These are phyloP conservation scores for Cucumis sativus DNA, from an alignment of 306 rosid genomes.

Conservation along the genomic window DNA sequence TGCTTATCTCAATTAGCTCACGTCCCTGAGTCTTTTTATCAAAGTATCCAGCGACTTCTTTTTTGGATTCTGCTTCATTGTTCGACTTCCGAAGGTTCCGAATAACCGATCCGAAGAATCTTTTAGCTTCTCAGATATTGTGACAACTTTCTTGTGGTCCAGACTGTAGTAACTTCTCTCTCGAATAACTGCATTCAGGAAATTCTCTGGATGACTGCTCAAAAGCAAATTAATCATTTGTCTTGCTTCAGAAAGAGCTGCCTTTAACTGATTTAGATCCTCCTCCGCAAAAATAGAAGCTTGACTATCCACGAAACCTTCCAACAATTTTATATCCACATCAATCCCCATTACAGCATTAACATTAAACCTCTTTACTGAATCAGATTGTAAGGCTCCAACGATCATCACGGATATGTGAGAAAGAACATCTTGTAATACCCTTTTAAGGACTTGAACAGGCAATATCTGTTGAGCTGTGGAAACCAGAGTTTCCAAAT, in stretches of 20 bases:
- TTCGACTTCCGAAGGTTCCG: constrained; percentile 86
- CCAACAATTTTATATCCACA: constrained; percentile 66
- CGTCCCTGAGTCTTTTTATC: constrained; percentile 88
- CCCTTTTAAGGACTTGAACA: constrained; percentile 75
- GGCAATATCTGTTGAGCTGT: constrained; percentile 96
- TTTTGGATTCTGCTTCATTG: constrained; percentile 80
- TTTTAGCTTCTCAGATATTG: constrained; percentile 73
- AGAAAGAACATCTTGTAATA: constrained; percentile 66
- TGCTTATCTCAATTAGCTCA: constrained; percentile 38
- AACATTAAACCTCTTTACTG: constrained; percentile 67
- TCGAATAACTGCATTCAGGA: constrained; percentile 83
- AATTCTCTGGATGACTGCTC: constrained; percentile 90
- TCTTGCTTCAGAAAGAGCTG: constrained; percentile 62
- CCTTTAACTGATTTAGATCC: constrained; percentile 60
- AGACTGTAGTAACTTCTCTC: constrained; percentile 79
- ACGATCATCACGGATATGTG: constrained; percentile 80
- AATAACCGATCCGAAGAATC: constrained; percentile 87
- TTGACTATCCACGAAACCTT: constrained; percentile 88
- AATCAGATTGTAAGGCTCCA: constrained; percentile 58
- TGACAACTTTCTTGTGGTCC: constrained; percentile 73
- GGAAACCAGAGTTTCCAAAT: constrained; percentile 88
- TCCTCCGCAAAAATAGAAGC: constrained; percentile 58
- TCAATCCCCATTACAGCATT: constrained; percentile 70
- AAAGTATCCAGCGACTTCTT: constrained; percentile 73
- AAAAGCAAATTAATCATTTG: constrained; percentile 70